Conservation (phyloP, 371 early-diverging fungal species). For the Lichtheimia corymbifera region DNA sequence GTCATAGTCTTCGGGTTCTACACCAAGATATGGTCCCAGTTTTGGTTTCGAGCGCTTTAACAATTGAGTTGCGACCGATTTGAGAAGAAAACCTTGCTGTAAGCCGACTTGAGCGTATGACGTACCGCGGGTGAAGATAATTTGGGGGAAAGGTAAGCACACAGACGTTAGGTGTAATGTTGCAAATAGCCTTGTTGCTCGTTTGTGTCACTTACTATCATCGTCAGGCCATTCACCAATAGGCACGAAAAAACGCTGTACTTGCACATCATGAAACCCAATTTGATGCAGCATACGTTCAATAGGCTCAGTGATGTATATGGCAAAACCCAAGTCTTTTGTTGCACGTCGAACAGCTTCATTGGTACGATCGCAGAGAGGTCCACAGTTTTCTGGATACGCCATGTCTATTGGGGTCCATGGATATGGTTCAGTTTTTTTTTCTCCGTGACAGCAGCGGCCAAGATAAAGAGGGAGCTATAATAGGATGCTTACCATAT, state of each 20-base stretch:
- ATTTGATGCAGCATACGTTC: conserved; percentile 22
- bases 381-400: conserved; percentile 29
- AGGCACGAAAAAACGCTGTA: conserved; percentile 27
- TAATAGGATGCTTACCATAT: conserved; percentile 17
- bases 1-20: conserved; percentile 19
- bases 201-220: conserved; percentile 24
- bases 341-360: conserved; percentile 33
- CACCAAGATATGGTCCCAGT: conserved; percentile 29
- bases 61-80: conserved; percentile 30
- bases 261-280: conserved; percentile 29
- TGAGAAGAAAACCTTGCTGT: conserved; percentile 43
- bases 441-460: not conserved
- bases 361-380: conserved; percentile 30
- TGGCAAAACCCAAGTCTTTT: conserved; percentile 23
- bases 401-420: conserved; percentile 18
- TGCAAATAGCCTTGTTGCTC: too few species aligned
- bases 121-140: too few species aligned
- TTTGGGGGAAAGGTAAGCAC: too few species aligned
- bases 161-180: too few species aligned
- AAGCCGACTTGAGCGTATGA: conserved; percentile 21
- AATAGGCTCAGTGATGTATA: conserved; percentile 20
- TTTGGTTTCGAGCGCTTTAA: conserved; percentile 40
- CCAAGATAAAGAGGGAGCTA: not conserved
- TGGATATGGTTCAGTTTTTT: not conserved
- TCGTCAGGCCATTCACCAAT: conserved; percentile 50